Evolutionary conservation across 768 basidiomycete species (phyloP).

Genomic region (Lanmaoa rubissima): DNA sequence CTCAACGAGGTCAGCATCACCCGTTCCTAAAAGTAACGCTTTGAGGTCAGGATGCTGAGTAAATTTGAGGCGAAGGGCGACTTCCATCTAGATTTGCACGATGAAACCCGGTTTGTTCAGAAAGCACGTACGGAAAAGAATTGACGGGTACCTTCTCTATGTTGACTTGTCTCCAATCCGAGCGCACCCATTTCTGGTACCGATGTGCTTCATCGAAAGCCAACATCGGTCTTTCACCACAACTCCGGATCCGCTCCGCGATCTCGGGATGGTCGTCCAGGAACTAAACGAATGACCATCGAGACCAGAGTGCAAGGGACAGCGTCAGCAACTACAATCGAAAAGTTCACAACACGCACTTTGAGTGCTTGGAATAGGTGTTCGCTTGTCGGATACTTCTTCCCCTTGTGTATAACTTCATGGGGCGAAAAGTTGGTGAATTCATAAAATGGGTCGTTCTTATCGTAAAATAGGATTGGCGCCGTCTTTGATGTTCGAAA

Average conservation of each 20-base stretch:
- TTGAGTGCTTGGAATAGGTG: constrained; percentile 79
- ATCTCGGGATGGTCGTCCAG: constrained; percentile 56
- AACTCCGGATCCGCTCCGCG: constrained; percentile 67
- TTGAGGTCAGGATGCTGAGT: constrained; percentile 63
- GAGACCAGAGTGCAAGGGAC: background rate
- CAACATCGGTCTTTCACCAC: constrained; percentile 57
- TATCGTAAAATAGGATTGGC: constrained; percentile 62
- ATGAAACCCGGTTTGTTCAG: background rate
- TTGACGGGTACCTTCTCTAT: constrained; percentile 49
- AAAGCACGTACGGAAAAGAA: background rate
- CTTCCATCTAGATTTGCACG: constrained; percentile 55
- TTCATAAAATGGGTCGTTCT: constrained; percentile 60
- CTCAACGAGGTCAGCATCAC: constrained; percentile 67
- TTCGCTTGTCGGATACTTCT: constrained; percentile 71
- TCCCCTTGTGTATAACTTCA: constrained; percentile 58
- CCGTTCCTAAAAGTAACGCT: constrained; percentile 60
- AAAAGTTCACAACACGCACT: constrained; percentile 30
- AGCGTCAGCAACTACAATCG: background rate
- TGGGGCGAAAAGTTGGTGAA: constrained; percentile 76
- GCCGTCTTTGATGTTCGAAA: constrained; percentile 28
- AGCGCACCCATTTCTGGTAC: constrained; percentile 56
- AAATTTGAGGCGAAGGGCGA: constrained; percentile 64
- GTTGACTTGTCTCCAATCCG: constrained; percentile 69
- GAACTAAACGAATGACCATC: constrained; percentile 42
- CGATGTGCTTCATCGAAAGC: constrained; percentile 69